Conservation (phyloP, 176 grass and related monocot genomes). For the Hsuehochloa calcarea region DNA sequence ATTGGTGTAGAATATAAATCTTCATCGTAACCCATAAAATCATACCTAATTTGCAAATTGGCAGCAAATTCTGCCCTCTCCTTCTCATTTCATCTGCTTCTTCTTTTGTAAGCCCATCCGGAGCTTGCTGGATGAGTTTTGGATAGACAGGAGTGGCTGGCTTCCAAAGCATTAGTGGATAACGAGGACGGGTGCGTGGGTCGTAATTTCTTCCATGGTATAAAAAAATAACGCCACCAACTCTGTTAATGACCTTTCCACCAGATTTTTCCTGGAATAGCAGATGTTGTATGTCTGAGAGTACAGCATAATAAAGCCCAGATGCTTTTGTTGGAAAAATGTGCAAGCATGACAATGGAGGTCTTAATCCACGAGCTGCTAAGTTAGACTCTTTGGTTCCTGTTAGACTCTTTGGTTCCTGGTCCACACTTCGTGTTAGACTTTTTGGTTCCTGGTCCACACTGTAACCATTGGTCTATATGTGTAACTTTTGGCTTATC, state of each 20-base stretch:
- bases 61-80: constrained; percentile 62
- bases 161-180: constrained; percentile 97
- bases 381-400: no score
- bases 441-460: no score
- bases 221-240: constrained; percentile 72
- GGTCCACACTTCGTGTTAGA: no score
- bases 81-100: constrained; percentile 80
- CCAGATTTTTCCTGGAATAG: constrained; percentile 77
- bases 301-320: constrained; percentile 12
- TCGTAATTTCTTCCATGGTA: constrained; percentile 84
- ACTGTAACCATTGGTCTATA: no score
- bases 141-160: constrained; percentile 87
- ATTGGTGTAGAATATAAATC: neutral
- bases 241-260: constrained; percentile 76
- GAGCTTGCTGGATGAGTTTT: constrained; percentile 81
- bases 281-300: neutral
- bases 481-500: no score
- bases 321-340: constrained; percentile 11
- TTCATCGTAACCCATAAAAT: constrained; percentile 1
- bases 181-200: constrained; percentile 60
- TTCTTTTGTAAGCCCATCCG: constrained; percentile 84
- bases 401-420: no score
- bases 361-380: constrained; percentile 18
- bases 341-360: constrained; percentile 2
- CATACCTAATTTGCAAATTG: constrained; percentile 96